Percentiles rank a stretch among this genome's conserved stretches.
Conservation (phyloP, 345 rosid genomes). For the Alliaria petiolata region DNA sequence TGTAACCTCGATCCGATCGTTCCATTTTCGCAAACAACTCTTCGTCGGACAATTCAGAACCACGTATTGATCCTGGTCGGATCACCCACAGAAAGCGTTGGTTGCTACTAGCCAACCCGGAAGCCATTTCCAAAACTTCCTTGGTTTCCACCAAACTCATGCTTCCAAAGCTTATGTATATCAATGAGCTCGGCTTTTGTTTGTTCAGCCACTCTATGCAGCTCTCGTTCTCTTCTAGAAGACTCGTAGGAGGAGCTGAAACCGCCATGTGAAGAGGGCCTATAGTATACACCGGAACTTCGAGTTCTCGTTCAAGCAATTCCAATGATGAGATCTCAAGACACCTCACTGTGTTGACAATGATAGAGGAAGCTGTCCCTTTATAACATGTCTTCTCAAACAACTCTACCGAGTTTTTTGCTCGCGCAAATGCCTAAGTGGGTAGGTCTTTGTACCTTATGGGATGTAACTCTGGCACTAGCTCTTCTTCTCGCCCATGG, state of each 20-base stretch:
- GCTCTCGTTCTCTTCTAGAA: conserved; percentile 10
- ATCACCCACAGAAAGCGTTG: conserved; percentile 28
- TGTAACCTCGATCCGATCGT: not conserved
- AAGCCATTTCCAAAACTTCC: conserved; percentile 11
- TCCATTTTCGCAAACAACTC: not conserved
- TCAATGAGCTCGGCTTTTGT: conserved; percentile 35
- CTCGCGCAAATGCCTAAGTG: not conserved
- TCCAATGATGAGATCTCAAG: not conserved
- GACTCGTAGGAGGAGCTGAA: not conserved
- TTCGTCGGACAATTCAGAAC: not conserved
- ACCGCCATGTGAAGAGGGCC: conserved; percentile 12
- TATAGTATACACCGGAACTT: not conserved
- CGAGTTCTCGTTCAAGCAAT: not conserved
- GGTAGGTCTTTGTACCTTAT: not conserved
- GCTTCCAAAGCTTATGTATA: conserved; percentile 56
- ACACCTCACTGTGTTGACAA: not conserved
- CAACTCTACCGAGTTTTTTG: too few relatives aligned
- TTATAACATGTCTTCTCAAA: not conserved
- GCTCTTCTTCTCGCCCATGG: not conserved
- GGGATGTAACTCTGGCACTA: not conserved
- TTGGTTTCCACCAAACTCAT: conserved; percentile 9
- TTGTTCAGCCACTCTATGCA: conserved; percentile 46
- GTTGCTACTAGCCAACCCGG: conserved; percentile 20
- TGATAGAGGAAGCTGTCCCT: not conserved
- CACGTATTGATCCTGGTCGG: conserved; percentile 7